phyloP scores from a whole-genome alignment of 2,329 filamentous ascomycete species.

The Cladosporium sp. region DNA sequence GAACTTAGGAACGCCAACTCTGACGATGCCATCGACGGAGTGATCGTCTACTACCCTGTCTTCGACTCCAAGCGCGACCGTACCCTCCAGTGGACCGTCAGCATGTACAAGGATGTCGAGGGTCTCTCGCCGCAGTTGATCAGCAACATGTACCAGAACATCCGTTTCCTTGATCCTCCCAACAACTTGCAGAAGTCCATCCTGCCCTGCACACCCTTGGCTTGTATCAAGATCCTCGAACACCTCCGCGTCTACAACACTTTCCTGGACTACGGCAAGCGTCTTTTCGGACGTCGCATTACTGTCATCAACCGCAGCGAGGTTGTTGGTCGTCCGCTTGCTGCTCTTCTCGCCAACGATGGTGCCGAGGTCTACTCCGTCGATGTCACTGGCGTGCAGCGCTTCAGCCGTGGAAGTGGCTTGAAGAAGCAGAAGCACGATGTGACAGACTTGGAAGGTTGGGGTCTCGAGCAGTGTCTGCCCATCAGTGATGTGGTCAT shows the following conservation, averaged over 20 bases:
- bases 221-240: conserved; percentile 95
- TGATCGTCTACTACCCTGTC: conserved; percentile 98
- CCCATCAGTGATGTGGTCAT: conserved; percentile 93
- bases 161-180: conserved; percentile 85
- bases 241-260: conserved; percentile 96
- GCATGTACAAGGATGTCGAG: conserved; percentile 90
- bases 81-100: conserved; percentile 93
- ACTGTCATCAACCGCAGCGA: conserved; percentile 96
- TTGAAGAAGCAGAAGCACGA: conserved; percentile 84
- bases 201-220: conserved; percentile 91
- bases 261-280: conserved; percentile 87
- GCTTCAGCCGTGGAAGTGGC: conserved; percentile 87
- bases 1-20: conserved; percentile 82
- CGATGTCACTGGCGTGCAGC: conserved; percentile 85
- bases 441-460: conserved; percentile 78
- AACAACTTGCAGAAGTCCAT: conserved; percentile 82
- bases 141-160: conserved; percentile 99
- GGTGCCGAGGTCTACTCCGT: conserved; percentile 94
- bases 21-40: conserved; percentile 75
- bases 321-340: conserved; percentile 90
- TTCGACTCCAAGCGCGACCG: conserved; percentile 89
- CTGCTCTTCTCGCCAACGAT: conserved; percentile 91
- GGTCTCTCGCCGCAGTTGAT: conserved; percentile 91
- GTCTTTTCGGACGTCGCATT: conserved; percentile 89
- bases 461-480: conserved; percentile 77